Percentiles rank a stretch among this genome's conserved stretches.
phyloP scores from a whole-genome alignment of 257 asterid genomes.

The Capsicum pubescens region DNA sequence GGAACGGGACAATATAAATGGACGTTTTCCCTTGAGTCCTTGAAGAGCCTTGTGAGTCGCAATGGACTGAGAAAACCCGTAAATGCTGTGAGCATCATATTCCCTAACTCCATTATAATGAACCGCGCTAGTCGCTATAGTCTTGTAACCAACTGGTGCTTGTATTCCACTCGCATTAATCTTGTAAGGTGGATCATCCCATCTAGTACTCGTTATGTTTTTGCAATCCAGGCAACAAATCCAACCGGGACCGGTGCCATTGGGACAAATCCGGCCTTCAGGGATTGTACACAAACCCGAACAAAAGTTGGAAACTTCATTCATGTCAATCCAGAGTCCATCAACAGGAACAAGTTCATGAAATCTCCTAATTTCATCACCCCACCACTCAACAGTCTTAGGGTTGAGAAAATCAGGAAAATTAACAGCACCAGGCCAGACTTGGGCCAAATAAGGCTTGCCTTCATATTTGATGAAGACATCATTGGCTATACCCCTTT shows the following conservation, averaged over 20 bases:
- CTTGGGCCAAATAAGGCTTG: constrained; percentile 69
- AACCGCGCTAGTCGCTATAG: constrained; percentile 69
- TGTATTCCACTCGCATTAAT: constrained; percentile 65
- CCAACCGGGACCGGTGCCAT: constrained; percentile 91
- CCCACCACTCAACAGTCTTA: constrained; percentile 55
- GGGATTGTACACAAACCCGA: constrained; percentile 80
- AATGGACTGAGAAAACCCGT: constrained; percentile 75
- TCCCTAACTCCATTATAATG: constrained; percentile 69
- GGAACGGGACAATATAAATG: constrained; percentile 85
- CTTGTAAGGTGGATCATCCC: constrained; percentile 85
- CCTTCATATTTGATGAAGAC: constrained; percentile 75
- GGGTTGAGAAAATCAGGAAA: constrained; percentile 87
- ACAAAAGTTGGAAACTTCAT: constrained; percentile 85
- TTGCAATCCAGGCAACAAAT: constrained; percentile 82
- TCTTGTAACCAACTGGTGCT: constrained; percentile 52
- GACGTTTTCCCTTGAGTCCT: constrained; percentile 63
- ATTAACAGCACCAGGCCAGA: constrained; percentile 87
- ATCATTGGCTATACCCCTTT: constrained; percentile 71
- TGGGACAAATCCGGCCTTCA: constrained; percentile 60
- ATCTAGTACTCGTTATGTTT: constrained; percentile 60
- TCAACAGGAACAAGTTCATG: constrained; percentile 59
- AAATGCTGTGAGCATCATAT: constrained; percentile 78
- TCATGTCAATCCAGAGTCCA: constrained; percentile 98
- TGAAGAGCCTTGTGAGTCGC: constrained; percentile 70
- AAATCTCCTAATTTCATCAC: constrained; percentile 66